Base-by-base conservation (phyloP, 352 stramenopile species). In the Plasmopara viticola region DNA sequence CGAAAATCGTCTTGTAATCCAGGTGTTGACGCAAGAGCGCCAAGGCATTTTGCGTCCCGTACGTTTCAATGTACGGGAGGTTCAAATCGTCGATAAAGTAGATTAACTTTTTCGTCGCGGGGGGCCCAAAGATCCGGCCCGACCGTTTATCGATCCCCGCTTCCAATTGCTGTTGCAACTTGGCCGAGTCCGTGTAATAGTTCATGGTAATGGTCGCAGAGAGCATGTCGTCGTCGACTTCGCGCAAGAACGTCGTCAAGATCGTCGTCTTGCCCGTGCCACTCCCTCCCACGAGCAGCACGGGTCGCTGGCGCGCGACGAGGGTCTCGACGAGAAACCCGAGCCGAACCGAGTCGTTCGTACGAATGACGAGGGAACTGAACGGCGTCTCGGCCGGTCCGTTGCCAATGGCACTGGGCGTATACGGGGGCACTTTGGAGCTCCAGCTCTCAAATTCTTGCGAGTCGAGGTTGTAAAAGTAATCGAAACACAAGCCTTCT, bases 31-130 rank as follows among this genome's bases (percentile, higher is more conserved):
- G 96, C 45, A 98, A 64, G 35, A 98, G 60, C 20, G 94, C 92
- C 35, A 98, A 82, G 12, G 92, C 85, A 66, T 98, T 98, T 64
- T 98, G 95, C 4, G 95, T 98, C 29, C 95, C 95, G 52, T 98
- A 98, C 17, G 89, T 98, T 59, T 98, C 95, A 34, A 98, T 95
- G 68, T 98, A 98, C 4, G 95, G 95, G 37, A 98, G 56, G 53
- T 98, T 98, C 59, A 98, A 77, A 53, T 98, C 95, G 52, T 98
- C 95, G 58, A 98, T 96, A 56, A 98, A 98, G 59, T 97, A 97
- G 33, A 98, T 94, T 30, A 98, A 78, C 53, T 93, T 92, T 70
- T 98, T 98, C 28, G 88, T 96, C 14, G 95, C 93, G 2, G 95
- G 94, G 2, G 95, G 95, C 7, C 95, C 95, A 56, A 98, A 98